A percentile compares a stretch with the other conserved stretches of the same genome.
Conservation (phyloP, 768 basidiomycete species). For the Xerocomellus chrysenteron region DNA sequence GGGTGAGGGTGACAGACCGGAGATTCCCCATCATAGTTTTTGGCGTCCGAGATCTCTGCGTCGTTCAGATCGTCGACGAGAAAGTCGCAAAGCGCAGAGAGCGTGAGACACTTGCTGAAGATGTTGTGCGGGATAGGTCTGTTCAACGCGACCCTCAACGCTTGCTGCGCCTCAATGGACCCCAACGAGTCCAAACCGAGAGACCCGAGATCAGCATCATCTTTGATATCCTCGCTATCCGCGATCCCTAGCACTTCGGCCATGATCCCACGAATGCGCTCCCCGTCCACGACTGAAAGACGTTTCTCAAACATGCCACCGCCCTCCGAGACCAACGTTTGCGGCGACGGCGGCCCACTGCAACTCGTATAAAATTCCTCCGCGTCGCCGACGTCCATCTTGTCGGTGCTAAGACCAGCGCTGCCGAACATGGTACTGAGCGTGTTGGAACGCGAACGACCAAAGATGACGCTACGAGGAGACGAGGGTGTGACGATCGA, state of each 20-base stretch:
- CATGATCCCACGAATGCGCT: conserved; percentile 39
- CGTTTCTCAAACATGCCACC: background rate
- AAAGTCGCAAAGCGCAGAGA: conserved; percentile 23
- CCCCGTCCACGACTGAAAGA: background rate
- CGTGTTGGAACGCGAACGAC: conserved; percentile 29
- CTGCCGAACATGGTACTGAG: conserved; percentile 13
- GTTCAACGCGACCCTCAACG: conserved; percentile 41
- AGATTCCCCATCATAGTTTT: background rate
- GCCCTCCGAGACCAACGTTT: conserved; percentile 40
- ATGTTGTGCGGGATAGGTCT: conserved; percentile 45
- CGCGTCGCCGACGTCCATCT: conserved; percentile 2
- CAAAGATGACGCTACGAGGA: conserved; percentile 29
- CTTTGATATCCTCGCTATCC: conserved; percentile 37
- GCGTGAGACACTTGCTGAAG: conserved; percentile 41
- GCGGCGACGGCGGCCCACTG: conserved; percentile 34
- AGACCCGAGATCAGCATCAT: conserved; percentile 45
- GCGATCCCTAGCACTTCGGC: conserved; percentile 43
- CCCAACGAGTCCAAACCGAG: conserved; percentile 66
- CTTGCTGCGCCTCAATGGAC: conserved; percentile 58
- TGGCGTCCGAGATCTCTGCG: background rate
- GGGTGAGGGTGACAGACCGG: background rate
- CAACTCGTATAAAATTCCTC: conserved; percentile 4
- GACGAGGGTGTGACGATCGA: conserved; percentile 26
- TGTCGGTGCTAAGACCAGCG: conserved; percentile 3
- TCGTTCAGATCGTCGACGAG: conserved; percentile 2